Conservation (phyloP, 129 eudicot species). For the Saussurea involucrata region DNA sequence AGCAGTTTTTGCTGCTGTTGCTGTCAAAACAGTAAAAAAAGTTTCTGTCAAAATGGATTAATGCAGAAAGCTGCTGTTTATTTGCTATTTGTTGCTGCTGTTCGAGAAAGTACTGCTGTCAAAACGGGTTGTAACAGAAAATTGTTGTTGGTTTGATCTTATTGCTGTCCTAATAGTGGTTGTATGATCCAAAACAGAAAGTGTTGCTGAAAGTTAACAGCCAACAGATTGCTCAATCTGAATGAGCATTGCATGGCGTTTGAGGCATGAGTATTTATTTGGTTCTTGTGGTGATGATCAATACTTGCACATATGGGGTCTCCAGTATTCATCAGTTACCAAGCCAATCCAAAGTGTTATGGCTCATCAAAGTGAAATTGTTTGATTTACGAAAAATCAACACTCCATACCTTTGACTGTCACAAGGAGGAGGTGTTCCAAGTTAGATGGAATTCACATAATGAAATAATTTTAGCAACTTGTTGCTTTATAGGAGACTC, state of each 20-base stretch:
- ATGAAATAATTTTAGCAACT: constrained; percentile 88
- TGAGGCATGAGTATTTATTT: constrained; percentile 84
- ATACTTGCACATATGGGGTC: constrained; percentile 88
- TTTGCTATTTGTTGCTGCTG: too few species aligned
- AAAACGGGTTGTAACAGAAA: too few species aligned
- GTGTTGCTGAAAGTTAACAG: too few species aligned
- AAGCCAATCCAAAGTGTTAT: constrained; percentile 81
- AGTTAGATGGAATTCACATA: constrained; percentile 94
- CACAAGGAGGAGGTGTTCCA: constrained; percentile 99
- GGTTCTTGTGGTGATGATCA: constrained; percentile 99
- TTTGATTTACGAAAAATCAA: constrained; percentile 77
- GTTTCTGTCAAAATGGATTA: too few species aligned
- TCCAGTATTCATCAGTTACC: constrained; percentile 53
- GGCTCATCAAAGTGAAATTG: constrained; percentile 89
- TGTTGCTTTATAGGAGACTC: constrained; percentile 92
- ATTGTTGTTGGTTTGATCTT: too few species aligned
- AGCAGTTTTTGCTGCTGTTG: too few species aligned
- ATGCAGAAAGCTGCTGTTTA: too few species aligned
- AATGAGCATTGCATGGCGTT: constrained; percentile 99
- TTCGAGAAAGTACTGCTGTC: too few species aligned
- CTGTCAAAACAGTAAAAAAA: too few species aligned
- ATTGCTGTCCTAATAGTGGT: too few species aligned
- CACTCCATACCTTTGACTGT: constrained; percentile 76
- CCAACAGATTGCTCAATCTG: too few species aligned
- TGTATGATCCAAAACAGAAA: too few species aligned